Base-by-base conservation (phyloP, 2,329 filamentous ascomycete genomes). In the Aspergillus proliferans region DNA sequence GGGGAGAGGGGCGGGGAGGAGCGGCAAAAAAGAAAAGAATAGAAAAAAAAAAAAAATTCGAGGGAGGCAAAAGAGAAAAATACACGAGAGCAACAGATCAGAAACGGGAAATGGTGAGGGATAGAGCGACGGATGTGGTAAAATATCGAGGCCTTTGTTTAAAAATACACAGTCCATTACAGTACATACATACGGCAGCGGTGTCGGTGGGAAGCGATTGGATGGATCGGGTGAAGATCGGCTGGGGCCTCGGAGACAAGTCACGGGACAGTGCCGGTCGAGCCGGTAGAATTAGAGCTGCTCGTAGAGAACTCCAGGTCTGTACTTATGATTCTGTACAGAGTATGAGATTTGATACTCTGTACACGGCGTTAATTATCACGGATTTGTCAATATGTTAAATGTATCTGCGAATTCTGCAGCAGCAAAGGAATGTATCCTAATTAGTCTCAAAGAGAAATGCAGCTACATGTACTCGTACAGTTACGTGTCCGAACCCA, bases 11-110 rank as follows among this genome's bases (percentile, higher is more conserved):
- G 38, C 38, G 38, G 38, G 38, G 38, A 40, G 38, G 38, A 40
- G 38, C 38, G 38, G 38, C 38, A 48, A 51, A 47, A 51, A 45
- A 15, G 22, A 38, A 44, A 52, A 52, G 52, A 54, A 52, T 48
- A 46, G 50, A 52, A 52, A 56, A 57, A 52, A 46, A 52, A 46
- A 15, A 33, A 52, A 53, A 54, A 12, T 12, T 30, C 4, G 10
- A 10, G 26, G 26, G 26, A 12, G 10, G 26, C 30, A 39, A 44
- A 47, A 56, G 56, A 50, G 19, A 14, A 15, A 49, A 30, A 22
- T 33, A 46, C 8, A 45, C 8, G 39, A 40, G 33, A 46, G 34
- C 36, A 42, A 40, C 26, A 30, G 15, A 40, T 39, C 38, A 46
- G 15, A 46, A 46, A 26, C 12, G 47, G 33, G 45, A 50, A 40